Conservation (phyloP, 1,284 basidiomycete genomes). For the Somion occarium region DNA sequence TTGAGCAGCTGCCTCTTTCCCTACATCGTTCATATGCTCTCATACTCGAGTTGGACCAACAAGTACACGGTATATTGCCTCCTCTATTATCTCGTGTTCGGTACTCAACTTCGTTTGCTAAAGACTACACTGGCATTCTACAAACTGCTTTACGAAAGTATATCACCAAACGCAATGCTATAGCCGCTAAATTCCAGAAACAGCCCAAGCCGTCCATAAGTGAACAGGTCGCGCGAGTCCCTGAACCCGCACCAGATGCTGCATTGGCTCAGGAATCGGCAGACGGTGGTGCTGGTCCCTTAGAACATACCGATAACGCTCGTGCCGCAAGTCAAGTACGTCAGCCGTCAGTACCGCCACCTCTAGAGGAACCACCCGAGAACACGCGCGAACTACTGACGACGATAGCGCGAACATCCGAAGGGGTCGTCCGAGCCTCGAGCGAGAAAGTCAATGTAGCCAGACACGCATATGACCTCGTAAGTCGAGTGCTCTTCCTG, state of each 20-base stretch:
- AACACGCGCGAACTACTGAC: slow-evolving; percentile 34
- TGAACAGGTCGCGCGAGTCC: no score
- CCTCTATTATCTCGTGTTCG: background rate
- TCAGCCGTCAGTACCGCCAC: background rate
- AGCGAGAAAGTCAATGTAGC: slow-evolving; percentile 75
- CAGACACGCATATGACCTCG: slow-evolving; percentile 62
- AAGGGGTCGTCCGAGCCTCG: slow-evolving; percentile 55
- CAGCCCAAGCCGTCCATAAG: background rate
- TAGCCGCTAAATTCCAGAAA: background rate
- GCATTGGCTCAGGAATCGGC: no score
- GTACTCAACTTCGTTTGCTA: background rate
- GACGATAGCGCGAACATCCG: slow-evolving; percentile 52
- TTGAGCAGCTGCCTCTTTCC: slow-evolving; percentile 85
- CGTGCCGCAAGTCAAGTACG: background rate
- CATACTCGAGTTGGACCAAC: slow-evolving; percentile 79
- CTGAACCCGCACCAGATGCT: no score
- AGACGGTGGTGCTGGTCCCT: no score
- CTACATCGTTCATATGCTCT: slow-evolving; percentile 77
- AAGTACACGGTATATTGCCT: slow-evolving; percentile 51
- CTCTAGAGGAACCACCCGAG: background rate
- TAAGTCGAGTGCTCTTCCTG: no score
- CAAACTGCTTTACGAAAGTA: background rate
- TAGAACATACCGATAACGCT: no score
- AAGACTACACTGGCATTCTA: background rate
- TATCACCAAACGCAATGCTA: background rate